A percentile compares a stretch with the other conserved stretches of the same genome.
Conservation (phyloP, 352 stramenopile genomes). For the Pythium sp. region DNA sequence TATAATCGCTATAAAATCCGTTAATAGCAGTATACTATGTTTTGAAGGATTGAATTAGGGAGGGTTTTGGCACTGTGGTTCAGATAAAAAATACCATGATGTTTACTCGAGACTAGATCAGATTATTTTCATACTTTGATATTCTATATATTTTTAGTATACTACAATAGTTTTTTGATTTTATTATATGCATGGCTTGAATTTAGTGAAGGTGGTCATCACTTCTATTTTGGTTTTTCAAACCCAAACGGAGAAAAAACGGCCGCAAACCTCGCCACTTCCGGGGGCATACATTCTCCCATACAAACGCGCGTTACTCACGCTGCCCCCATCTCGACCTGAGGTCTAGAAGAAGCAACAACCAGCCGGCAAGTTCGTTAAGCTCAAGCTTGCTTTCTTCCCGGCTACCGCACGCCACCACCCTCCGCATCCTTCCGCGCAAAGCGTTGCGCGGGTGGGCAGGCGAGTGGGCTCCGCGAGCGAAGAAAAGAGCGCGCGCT, state of each 20-base stretch:
- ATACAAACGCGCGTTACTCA: constrained; percentile 12
- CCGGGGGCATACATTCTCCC: constrained; percentile 11
- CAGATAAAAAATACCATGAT: neutral
- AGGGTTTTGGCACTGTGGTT: neutral
- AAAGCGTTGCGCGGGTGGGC: constrained; percentile 1
- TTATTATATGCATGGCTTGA: neutral
- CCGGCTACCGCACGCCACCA: neutral
- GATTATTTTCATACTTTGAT: neutral
- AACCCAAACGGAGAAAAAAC: constrained; percentile 7
- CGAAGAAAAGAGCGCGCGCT: neutral
- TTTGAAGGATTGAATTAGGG: neutral
- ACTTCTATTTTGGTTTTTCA: constrained; percentile 8
- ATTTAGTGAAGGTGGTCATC: neutral
- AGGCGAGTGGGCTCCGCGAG: neutral
- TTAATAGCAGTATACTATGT: neutral
- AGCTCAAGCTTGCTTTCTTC: constrained; percentile 2
- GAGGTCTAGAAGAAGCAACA: constrained; percentile 1
- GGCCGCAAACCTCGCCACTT: constrained; percentile 1
- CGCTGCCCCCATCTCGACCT: constrained; percentile 1
- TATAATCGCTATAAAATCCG: neutral
- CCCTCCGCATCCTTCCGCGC: constrained; percentile 4
- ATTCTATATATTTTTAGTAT: neutral
- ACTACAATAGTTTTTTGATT: neutral
- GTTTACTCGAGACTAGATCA: neutral
- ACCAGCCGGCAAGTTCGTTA: neutral